phyloP scores from a whole-genome alignment of 495 filamentous ascomycete genomes.

The Tuber umbilicatum region DNA sequence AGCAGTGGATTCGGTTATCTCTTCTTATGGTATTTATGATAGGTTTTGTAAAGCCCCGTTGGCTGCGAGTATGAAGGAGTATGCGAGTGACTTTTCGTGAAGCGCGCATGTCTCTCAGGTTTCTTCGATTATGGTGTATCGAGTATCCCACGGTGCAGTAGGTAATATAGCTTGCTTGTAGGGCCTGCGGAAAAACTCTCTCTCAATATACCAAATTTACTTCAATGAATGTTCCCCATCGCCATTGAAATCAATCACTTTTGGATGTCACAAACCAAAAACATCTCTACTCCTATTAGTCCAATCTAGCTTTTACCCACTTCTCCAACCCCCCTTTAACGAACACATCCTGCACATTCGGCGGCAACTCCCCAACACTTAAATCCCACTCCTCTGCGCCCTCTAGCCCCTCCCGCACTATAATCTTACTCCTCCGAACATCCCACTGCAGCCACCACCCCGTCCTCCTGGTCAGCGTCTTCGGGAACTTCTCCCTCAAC shows the following conservation, averaged over 20 bases:
- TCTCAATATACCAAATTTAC: background rate
- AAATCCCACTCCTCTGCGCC: slow-evolving; percentile 60
- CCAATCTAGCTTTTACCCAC: slow-evolving; percentile 69
- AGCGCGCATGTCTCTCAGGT: background rate
- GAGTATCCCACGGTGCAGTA: background rate
- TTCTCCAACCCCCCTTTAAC: slow-evolving; percentile 71
- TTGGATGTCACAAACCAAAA: slow-evolving; percentile 4
- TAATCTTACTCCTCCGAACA: slow-evolving; percentile 62
- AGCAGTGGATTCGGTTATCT: background rate
- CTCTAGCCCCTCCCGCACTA: slow-evolving; percentile 60
- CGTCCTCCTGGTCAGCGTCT: slow-evolving; percentile 67
- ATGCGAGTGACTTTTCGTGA: background rate
- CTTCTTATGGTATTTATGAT: background rate
- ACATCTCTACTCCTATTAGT: slow-evolving; percentile 10
- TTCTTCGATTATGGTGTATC: background rate
- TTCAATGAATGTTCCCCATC: background rate
- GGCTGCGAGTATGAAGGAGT: background rate
- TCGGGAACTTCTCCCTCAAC: slow-evolving; percentile 62
- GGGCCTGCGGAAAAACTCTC: background rate
- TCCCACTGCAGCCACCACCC: slow-evolving; percentile 90
- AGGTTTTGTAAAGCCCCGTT: background rate
- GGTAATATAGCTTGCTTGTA: background rate
- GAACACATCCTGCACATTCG: slow-evolving; percentile 87
- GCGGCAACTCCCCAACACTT: slow-evolving; percentile 76
- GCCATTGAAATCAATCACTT: background rate